These are phyloP conservation scores for Odontarrhena argentea DNA, from an alignment of 345 rosid genomes.

Conservation along the genomic window DNA sequence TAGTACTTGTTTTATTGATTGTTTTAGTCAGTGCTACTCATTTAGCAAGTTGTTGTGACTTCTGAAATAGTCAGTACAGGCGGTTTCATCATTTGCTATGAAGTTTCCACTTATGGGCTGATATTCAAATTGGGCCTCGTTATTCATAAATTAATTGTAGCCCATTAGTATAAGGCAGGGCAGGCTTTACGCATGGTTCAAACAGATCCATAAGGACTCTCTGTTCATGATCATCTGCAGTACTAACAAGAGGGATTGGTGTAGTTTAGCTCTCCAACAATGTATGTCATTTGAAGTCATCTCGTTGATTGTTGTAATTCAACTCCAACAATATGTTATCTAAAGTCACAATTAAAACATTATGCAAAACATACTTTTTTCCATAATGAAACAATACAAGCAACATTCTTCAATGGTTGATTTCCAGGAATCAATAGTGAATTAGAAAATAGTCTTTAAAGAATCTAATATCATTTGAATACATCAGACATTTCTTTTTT, in stretches of 20 bases:
- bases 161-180: too few species aligned
- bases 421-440: neutral
- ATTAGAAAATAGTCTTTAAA: neutral
- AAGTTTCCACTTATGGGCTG: slow-evolving; percentile 11
- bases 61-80: slow-evolving; percentile 24
- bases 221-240: too few species aligned
- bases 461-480: neutral
- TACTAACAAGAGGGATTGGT: too few species aligned
- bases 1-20: slow-evolving; percentile 26
- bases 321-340: too few species aligned
- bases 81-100: slow-evolving; percentile 6
- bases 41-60: slow-evolving; percentile 4
- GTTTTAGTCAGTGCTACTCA: neutral
- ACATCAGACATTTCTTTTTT: neutral
- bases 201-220: too few species aligned
- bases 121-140: neutral
- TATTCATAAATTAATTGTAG: neutral
- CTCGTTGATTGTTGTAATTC: too few species aligned
- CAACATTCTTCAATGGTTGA: neutral
- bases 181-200: too few species aligned
- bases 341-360: neutral
- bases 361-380: neutral
- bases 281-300: too few species aligned
- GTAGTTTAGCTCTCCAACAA: too few species aligned
- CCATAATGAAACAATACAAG: neutral